These are phyloP conservation scores for Tolypocladium guangdongense DNA, from an alignment of 2,329 filamentous ascomycete species.

Conservation along the genomic window DNA sequence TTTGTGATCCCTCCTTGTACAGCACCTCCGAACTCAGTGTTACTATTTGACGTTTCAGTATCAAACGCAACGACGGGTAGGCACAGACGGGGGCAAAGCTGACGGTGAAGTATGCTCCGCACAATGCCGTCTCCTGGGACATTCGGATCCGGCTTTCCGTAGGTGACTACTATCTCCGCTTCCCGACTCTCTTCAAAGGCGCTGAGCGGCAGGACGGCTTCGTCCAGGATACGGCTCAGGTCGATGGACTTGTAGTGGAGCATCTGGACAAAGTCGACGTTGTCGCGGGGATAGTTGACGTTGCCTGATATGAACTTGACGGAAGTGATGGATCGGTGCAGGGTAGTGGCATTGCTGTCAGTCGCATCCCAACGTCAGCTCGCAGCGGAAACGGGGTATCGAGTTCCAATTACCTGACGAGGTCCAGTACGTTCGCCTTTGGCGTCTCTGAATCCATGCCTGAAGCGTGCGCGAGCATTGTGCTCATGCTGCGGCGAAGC, in stretches of 20 bases:
- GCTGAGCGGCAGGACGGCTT: neutral
- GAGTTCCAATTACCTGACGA: neutral
- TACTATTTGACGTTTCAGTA: neutral
- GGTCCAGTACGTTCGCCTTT: neutral
- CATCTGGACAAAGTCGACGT: slow-evolving; percentile 1
- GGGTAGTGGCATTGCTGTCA: neutral
- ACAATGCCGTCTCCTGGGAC: neutral
- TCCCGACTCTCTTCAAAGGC: neutral
- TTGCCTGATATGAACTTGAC: neutral
- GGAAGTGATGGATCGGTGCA: neutral
- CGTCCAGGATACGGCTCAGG: neutral
- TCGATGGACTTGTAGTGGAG: slow-evolving; percentile 2
- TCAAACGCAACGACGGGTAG: neutral
- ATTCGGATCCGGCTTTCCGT: neutral
- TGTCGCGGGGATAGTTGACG: neutral
- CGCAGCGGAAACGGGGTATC: neutral
- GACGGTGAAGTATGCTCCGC: neutral
- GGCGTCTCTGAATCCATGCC: neutral
- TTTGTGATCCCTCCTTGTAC: neutral
- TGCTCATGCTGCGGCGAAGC: neutral
- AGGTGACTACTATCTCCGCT: neutral
- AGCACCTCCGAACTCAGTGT: neutral
- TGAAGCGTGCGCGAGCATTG: neutral
- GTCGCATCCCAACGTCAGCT: neutral
- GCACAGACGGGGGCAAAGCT: neutral